Evolutionary conservation across 1,284 basidiomycete genomes (phyloP).

Genomic region (Sanghuangporus sanghuang): DNA sequence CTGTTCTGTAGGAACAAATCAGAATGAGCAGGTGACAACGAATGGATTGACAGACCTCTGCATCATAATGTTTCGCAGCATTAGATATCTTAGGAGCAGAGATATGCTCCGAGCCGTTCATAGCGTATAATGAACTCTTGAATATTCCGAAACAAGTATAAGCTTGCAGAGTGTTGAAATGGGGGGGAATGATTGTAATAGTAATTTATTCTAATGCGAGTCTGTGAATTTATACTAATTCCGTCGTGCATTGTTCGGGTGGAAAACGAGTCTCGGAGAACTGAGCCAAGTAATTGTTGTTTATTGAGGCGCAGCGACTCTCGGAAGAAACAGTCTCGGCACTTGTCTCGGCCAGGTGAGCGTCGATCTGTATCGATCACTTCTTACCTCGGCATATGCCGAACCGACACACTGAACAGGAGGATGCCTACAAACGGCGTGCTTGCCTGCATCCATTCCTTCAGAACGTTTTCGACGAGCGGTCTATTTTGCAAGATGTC

Average conservation of each 20-base stretch:
- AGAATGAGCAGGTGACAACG: neutral
- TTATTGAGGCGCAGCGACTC: too few species aligned
- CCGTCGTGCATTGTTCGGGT: too few species aligned
- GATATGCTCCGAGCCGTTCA: neutral
- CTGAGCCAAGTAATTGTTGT: too few species aligned
- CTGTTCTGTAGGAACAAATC: neutral
- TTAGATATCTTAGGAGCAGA: neutral
- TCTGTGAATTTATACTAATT: too few species aligned
- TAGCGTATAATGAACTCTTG: neutral
- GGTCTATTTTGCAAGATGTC: conserved; percentile 6
- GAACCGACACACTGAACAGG: neutral
- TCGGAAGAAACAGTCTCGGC: neutral
- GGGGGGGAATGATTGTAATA: neutral
- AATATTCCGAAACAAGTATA: neutral
- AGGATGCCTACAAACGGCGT: neutral
- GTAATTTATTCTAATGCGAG: too few species aligned
- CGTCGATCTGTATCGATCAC: conserved; percentile 3
- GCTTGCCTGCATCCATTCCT: neutral
- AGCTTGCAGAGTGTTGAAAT: neutral
- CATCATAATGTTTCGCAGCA: neutral
- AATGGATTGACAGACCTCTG: neutral
- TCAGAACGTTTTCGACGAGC: neutral
- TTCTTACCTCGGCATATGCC: neutral
- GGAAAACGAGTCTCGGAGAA: neutral
- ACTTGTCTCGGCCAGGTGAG: neutral